A percentile compares a stretch with the other conserved stretches of the same genome.
phyloP scores from a whole-genome alignment of 2,329 filamentous ascomycete genomes.

The Alternaria consortialis region DNA sequence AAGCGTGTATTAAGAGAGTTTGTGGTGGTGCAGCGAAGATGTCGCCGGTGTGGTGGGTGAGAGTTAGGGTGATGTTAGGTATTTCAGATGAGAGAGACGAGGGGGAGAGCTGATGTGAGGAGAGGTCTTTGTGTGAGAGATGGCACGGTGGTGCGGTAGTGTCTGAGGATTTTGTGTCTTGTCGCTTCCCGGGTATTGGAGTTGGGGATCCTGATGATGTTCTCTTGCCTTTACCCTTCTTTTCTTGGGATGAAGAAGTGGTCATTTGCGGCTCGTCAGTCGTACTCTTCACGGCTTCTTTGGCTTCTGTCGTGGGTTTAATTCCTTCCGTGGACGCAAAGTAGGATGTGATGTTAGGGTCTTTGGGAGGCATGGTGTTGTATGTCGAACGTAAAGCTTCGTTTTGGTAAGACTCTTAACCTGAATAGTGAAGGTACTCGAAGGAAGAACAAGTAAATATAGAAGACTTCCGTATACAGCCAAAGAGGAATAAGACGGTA shows the following conservation, averaged over 20 bases:
- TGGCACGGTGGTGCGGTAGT: not conserved
- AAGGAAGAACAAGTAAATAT: not conserved
- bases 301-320: not conserved
- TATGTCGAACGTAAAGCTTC: not conserved
- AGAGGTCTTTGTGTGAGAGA: slow-evolving; percentile 23
- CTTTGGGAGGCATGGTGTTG: not conserved
- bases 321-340: slow-evolving; percentile 1
- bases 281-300: not conserved
- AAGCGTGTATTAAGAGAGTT: slow-evolving; percentile 66
- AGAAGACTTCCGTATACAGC: not conserved
- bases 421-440: not conserved
- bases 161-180: not conserved
- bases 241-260: not conserved
- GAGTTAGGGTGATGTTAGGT: slow-evolving; percentile 1
- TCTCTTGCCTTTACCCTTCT: slow-evolving; percentile 10
- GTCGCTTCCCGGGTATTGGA: slow-evolving; percentile 3
- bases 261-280: not conserved
- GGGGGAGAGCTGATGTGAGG: slow-evolving; percentile 1
- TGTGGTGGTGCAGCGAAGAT: slow-evolving; percentile 63
- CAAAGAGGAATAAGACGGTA: not conserved
- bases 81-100: not conserved
- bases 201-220: not conserved
- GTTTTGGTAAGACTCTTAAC: not conserved
- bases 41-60: slow-evolving; percentile 52
- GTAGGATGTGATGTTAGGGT: slow-evolving; percentile 9